Evolutionary conservation across 2,329 filamentous ascomycete species (phyloP), one percentile per base, ranked within the genome.

Genomic region (Penicillium verrucosum): DNA sequence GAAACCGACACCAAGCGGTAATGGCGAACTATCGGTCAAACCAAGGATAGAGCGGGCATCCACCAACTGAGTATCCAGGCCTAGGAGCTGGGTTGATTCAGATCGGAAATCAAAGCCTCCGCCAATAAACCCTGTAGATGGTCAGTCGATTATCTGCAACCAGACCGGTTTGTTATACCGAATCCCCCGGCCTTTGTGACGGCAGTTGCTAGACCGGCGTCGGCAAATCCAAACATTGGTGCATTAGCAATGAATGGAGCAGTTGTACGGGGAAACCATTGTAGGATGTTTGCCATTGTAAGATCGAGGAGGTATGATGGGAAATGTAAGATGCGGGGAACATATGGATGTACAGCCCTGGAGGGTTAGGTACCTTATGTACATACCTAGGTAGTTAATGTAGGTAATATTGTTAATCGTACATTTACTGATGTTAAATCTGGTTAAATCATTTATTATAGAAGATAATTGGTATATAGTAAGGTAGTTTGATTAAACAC

Each of bases 1-100:
- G 70, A 89, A 85, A 53, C 86, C 87, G 4, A 88, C 76, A 57
- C 81, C 84, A 37, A 89, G 72, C 37, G 81, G 81, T 0, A 84
- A 69, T 3, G 71, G 41, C 12, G 37, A 8, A 0, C 25, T 46
- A 7, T 59, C 51, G 10, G 30, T 16, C 3, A 48, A 36, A 16
- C 44, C 51, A 5, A 63, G 51, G 4, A 58, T 38, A 4, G 51
- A 29, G 21, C 60, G 57, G 10, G 56, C 53, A 38, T 61, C 54
- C 5, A 44, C 21, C 36, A 65, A 43, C 29, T 57, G 46, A 11
- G 41, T n/a, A 30, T 65, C 59, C 6, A 66, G 51, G 11, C 44
- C 51, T 16, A n/a, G 30, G 14, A 66, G 59, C 12, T 65, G 62
- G 1, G 56, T 34, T 32, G 62, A 60, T 18, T 48, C 51, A 9